phyloP scores from a whole-genome alignment of 176 grass and related monocot genomes.

The Avena eriantha region DNA sequence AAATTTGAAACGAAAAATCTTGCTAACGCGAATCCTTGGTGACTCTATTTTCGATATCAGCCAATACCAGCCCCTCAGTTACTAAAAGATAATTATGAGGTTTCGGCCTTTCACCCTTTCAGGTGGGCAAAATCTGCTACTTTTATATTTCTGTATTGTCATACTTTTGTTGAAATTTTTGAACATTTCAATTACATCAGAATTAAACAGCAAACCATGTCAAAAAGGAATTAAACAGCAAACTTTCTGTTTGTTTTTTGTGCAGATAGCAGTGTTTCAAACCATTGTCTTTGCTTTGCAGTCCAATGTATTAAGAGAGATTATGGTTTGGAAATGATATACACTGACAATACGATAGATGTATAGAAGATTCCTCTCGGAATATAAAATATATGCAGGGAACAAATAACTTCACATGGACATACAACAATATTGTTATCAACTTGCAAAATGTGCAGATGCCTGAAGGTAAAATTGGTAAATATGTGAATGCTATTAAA shows the following conservation, averaged over 20 bases:
- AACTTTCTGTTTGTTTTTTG: neutral
- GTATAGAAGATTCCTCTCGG: neutral
- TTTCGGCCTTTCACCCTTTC: neutral
- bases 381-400: constrained; percentile 7
- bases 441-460: neutral
- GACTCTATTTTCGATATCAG: neutral
- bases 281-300: neutral
- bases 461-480: neutral
- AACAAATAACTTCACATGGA: neutral
- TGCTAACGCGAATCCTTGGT: constrained; percentile 11
- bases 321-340: neutral
- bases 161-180: constrained; percentile 6
- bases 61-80: neutral
- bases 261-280: neutral
- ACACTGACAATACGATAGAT: neutral
- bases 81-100: constrained; percentile 13
- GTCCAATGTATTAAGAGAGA: neutral
- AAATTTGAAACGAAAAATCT: constrained; percentile 17
- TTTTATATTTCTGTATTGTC: neutral
- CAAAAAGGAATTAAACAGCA: neutral
- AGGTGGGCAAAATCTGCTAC: neutral
- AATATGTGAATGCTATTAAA: neutral
- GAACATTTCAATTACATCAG: constrained; percentile 12
- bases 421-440: constrained; percentile 4
- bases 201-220: neutral